Conservation (phyloP, 306 rosid genomes). For the Astragalus membranaceus region DNA sequence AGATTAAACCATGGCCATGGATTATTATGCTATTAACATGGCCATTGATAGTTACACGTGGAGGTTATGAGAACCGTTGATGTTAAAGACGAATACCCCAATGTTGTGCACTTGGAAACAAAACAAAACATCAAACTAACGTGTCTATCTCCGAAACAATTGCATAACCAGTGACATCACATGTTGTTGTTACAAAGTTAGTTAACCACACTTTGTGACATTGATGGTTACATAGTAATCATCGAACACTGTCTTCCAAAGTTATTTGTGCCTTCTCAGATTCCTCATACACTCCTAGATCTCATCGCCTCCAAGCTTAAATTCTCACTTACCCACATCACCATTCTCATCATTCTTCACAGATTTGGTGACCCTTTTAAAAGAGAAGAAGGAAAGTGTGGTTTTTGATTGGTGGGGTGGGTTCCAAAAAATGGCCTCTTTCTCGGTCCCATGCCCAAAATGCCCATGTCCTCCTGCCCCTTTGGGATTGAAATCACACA, state of each 20-base stretch:
- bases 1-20: no score
- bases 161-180: background rate
- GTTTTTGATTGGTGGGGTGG: constrained; percentile 20
- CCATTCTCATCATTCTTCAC: constrained; percentile 1
- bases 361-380: constrained; percentile 10
- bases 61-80: background rate
- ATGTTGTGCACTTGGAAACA: background rate
- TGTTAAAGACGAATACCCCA: background rate
- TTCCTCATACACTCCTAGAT: constrained; percentile 27
- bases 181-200: constrained; percentile 11
- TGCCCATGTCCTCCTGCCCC: constrained; percentile 19
- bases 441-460: constrained; percentile 58
- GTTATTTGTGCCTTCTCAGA: background rate
- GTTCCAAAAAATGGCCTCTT: constrained; percentile 45
- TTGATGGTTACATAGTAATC: constrained; percentile 33
- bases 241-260: constrained; percentile 16
- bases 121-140: constrained; percentile 3
- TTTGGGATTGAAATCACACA: constrained; percentile 27
- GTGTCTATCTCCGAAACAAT: background rate
- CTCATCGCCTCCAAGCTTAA: constrained; percentile 22
- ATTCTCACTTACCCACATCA: constrained; percentile 20
- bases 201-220: constrained; percentile 1
- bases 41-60: background rate
- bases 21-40: no score
- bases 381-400: background rate